A percentile compares a stretch with the other conserved stretches of the same genome.
Evolutionary conservation across 2,329 filamentous ascomycete species (phyloP).

Genomic region (Trichoderma gracile): DNA sequence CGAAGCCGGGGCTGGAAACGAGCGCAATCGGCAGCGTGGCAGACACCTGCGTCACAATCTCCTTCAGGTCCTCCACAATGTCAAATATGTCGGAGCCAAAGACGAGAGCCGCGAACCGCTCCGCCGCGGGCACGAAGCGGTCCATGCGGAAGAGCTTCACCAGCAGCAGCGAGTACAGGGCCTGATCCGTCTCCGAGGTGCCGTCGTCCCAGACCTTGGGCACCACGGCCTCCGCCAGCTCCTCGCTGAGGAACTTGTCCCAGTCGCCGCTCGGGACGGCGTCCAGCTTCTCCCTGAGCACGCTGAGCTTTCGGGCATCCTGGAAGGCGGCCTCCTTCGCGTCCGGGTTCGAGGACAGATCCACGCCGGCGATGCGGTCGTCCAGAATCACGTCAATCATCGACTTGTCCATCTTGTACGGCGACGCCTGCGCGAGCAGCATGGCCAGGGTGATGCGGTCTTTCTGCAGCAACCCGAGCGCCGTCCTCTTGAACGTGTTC

Average conservation of each 20-base stretch:
- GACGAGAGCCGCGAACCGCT: conserved; percentile 83
- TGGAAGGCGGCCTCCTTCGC: conserved; percentile 68
- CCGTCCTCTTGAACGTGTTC: conserved; percentile 90
- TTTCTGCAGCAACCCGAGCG: conserved; percentile 86
- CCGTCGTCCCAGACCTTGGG: conserved; percentile 71
- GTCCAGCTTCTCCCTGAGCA: conserved; percentile 73
- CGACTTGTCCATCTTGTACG: conserved; percentile 89
- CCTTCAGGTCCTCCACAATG: conserved; percentile 78
- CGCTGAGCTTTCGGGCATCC: conserved; percentile 66
- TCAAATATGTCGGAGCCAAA: conserved; percentile 85
- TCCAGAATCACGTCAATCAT: conserved; percentile 87
- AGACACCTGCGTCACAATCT: conserved; percentile 80
- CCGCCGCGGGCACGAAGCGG: conserved; percentile 87
- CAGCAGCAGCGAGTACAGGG: conserved; percentile 79
- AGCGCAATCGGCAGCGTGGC: conserved; percentile 85
- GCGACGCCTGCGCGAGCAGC: conserved; percentile 92
- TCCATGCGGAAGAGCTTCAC: conserved; percentile 96
- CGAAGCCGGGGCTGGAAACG: conserved; percentile 93
- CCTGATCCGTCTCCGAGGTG: conserved; percentile 68
- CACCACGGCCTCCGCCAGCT: conserved; percentile 81
- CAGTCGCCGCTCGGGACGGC: conserved; percentile 64
- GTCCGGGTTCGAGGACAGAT: conserved; percentile 70
- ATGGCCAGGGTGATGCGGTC: conserved; percentile 93
- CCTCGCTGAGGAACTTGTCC: conserved; percentile 80
- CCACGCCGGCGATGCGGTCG: conserved; percentile 70